A percentile compares a stretch with the other conserved stretches of the same genome.
Evolutionary conservation across 768 basidiomycete genomes (phyloP).

Genomic region (Chlorophyllum brunneum): DNA sequence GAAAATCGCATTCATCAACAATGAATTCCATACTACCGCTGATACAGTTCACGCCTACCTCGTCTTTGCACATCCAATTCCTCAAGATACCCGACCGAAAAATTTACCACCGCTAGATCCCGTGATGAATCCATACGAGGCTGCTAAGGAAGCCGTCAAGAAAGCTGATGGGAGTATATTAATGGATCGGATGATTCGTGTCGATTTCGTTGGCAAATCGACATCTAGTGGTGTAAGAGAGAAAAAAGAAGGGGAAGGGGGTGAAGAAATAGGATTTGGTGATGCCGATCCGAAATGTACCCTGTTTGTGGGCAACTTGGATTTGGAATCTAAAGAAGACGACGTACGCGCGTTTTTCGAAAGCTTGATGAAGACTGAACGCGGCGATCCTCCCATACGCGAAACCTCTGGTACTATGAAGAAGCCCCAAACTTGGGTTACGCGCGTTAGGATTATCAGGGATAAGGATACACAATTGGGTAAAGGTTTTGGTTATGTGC

Average conservation of each 20-base stretch:
- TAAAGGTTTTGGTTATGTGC: slow-evolving; percentile 93
- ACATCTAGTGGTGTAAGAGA: slow-evolving; percentile 10
- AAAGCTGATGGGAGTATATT: slow-evolving; percentile 69
- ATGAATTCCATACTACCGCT: slow-evolving; percentile 79
- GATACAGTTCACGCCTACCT: slow-evolving; percentile 84
- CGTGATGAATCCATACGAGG: slow-evolving; percentile 66
- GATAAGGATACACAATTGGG: slow-evolving; percentile 92
- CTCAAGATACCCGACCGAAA: slow-evolving; percentile 33
- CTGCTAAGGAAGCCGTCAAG: slow-evolving; percentile 54
- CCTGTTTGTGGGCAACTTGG: slow-evolving; percentile 89
- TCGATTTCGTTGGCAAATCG: slow-evolving; percentile 55
- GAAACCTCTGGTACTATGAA: slow-evolving; percentile 22
- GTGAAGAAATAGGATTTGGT: slow-evolving; percentile 10
- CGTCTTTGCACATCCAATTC: slow-evolving; percentile 75
- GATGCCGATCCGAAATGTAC: slow-evolving; percentile 74
- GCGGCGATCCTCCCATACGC: slow-evolving; percentile 47
- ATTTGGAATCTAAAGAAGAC: slow-evolving; percentile 89
- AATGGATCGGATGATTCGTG: slow-evolving; percentile 73
- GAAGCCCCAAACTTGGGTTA: slow-evolving; percentile 61
- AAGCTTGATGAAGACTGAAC: slow-evolving; percentile 63
- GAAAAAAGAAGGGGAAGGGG: slow-evolving; percentile 17
- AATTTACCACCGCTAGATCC: slow-evolving; percentile 49
- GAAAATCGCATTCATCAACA: slow-evolving; percentile 90
- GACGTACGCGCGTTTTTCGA: slow-evolving; percentile 88
- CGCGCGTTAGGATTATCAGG: slow-evolving; percentile 80